Percentiles rank a stretch among this genome's conserved stretches.
These are phyloP conservation scores for Termitomyces sp. DNA, from an alignment of 768 basidiomycete species.

Conservation along the genomic window DNA sequence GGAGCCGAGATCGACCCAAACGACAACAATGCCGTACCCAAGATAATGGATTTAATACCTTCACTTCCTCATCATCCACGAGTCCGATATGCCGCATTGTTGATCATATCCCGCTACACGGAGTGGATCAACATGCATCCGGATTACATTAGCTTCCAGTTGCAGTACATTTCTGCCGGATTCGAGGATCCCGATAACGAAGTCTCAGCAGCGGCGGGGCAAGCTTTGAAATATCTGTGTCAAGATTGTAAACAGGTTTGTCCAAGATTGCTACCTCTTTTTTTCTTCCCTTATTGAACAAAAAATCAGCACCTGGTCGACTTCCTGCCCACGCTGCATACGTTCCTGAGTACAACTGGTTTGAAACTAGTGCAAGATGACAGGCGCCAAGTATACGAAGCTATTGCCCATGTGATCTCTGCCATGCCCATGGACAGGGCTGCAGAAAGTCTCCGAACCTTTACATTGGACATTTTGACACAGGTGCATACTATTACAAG, in stretches of 20 bases:
- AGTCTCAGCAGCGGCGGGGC: conserved; percentile 90
- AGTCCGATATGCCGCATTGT: conserved; percentile 90
- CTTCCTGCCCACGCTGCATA: conserved; percentile 87
- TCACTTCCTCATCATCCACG: conserved; percentile 84
- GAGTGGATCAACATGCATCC: conserved; percentile 95
- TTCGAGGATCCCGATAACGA: conserved; percentile 79
- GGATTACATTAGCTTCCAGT: conserved; percentile 74
- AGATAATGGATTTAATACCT: conserved; percentile 93
- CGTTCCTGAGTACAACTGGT: conserved; percentile 79
- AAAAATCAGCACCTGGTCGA: conserved; percentile 74
- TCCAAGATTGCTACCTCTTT: not conserved
- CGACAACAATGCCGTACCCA: conserved; percentile 85
- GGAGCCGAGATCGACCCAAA: conserved; percentile 84
- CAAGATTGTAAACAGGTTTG: conserved; percentile 88
- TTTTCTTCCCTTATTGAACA: not conserved
- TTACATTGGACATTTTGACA: conserved; percentile 79
- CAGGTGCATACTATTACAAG: conserved; percentile 61
- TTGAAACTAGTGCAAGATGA: conserved; percentile 81
- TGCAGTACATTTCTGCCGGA: conserved; percentile 89
- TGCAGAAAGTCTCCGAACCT: conserved; percentile 80
- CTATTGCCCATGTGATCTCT: conserved; percentile 91
- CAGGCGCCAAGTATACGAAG: conserved; percentile 88
- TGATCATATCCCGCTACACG: conserved; percentile 94
- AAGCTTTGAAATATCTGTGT: conserved; percentile 94
- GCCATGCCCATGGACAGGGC: conserved; percentile 90